Evolutionary conservation across 192 early-diverging fungal genomes (phyloP), one percentile per base, ranked within the genome.

Genomic region (Coemansia javaensis): DNA sequence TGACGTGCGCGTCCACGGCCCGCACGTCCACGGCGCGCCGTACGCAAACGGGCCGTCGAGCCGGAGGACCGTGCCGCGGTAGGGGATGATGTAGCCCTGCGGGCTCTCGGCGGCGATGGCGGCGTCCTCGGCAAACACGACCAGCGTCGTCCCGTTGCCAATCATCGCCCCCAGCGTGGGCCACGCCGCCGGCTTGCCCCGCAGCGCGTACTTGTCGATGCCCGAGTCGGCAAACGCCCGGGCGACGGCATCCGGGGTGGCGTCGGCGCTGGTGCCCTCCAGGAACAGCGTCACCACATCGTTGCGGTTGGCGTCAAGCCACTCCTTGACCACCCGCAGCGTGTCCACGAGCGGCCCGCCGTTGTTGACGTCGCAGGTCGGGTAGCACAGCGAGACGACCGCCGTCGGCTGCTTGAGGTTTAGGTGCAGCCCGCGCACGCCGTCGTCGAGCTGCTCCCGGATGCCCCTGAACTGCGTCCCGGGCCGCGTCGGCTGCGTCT

Each of bases 201-300:
- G 36, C 11, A 66, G 54, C 38, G 37, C 54, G 14, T 74, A 63
- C 17, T 61, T 56, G 48, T 66, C 63, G 10, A 42, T 15, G 2
- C 70, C 70, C 9, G 70, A 46, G 33, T 54, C 49, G 22, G 37
- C 33, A 36, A 74, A 74, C 15, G 63, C 63, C 42, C 55, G 47
- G 18, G 47, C 44, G 12, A 74, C 70, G 11, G 49, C 57, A 0
- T 44, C 32, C 4, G 68, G 68, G 50, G 32, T 56, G 11, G 70
- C 63, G 20, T 40, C 47, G 7, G 54, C 58, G 25, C 14, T 40
- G 0, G 21, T 25, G 39, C 59, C 56, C 38, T 74, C 70, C 3
- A 74, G 59, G 32, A 74, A 74, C 14, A 74, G 60, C 2, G 70
- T 66, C 18, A 74, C 58, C 32, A 74, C 70, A 18, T 74, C 63